A percentile compares a stretch with the other conserved stretches of the same genome.
Conservation (phyloP, 345 rosid species). For the Brassica juncea region DNA sequence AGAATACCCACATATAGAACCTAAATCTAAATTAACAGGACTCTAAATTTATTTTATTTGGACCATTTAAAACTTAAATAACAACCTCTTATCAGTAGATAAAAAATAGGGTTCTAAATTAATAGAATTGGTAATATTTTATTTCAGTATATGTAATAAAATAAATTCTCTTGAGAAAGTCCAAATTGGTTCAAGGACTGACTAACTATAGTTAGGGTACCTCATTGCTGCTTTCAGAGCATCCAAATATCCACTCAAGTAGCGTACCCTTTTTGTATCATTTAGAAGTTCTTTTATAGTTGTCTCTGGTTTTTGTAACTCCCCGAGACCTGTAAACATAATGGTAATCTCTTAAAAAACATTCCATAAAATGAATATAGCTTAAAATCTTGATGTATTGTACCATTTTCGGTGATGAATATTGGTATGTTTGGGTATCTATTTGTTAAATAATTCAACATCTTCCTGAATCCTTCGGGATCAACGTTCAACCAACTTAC, state of each 20-base stretch:
- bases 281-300: conserved; percentile 34
- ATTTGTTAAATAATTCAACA: conserved; percentile 48
- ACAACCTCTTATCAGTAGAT: too few species aligned
- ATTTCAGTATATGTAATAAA: background rate
- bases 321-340: conserved; percentile 52
- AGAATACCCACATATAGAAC: too few species aligned
- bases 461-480: conserved; percentile 53
- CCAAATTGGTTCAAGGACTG: background rate
- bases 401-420: conserved; percentile 69
- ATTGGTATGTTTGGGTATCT: conserved; percentile 59
- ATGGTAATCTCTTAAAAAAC: background rate
- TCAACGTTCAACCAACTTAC: conserved; percentile 52
- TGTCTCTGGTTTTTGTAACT: conserved; percentile 26
- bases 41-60: too few species aligned
- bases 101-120: too few species aligned
- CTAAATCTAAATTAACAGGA: too few species aligned
- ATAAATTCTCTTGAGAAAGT: background rate
- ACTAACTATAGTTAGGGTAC: conserved; percentile 13
- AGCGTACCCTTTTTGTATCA: conserved; percentile 58
- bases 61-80: too few species aligned
- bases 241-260: conserved; percentile 52
- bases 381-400: background rate
- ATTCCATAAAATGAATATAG: background rate
- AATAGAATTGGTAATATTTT: background rate
- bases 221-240: conserved; percentile 54